These are phyloP conservation scores for Rhizopogon salebrosus DNA, from an alignment of 768 basidiomycete species.

Conservation along the genomic window DNA sequence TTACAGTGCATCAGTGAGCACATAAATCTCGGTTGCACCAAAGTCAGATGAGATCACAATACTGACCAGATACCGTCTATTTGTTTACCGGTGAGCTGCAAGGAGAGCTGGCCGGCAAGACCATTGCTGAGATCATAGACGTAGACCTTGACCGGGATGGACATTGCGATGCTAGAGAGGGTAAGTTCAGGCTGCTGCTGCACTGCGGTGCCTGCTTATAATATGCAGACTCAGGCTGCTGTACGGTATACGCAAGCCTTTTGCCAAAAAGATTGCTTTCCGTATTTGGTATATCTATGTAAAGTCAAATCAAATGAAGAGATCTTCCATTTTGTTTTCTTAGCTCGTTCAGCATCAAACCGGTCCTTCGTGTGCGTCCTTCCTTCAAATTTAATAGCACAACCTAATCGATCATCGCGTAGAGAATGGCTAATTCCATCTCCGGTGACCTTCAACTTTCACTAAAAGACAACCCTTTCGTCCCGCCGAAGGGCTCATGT, in stretches of 20 bases:
- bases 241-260: too few species aligned
- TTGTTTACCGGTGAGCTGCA: conserved; percentile 79
- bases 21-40: conserved; percentile 6
- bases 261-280: neutral
- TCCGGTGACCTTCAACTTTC: conserved; percentile 10
- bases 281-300: neutral
- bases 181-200: too few species aligned
- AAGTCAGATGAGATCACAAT: neutral
- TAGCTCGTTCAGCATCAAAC: neutral
- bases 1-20: neutral
- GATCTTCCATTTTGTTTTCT: neutral
- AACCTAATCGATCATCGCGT: neutral
- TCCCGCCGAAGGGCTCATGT: conserved; percentile 37
- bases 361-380: neutral
- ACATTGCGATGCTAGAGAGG: conserved; percentile 9
- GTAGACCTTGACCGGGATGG: conserved; percentile 64
- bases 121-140: conserved; percentile 91
- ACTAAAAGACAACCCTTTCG: conserved; percentile 42
- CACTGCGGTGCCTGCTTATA: too few species aligned
- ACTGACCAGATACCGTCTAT: conserved; percentile 90
- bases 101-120: conserved; percentile 72
- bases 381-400: neutral
- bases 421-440: neutral
- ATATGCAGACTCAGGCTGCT: too few species aligned
- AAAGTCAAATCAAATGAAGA: too few species aligned